These are phyloP conservation scores for Lentinula sp. DNA, from an alignment of 768 basidiomycete species.

Conservation along the genomic window DNA sequence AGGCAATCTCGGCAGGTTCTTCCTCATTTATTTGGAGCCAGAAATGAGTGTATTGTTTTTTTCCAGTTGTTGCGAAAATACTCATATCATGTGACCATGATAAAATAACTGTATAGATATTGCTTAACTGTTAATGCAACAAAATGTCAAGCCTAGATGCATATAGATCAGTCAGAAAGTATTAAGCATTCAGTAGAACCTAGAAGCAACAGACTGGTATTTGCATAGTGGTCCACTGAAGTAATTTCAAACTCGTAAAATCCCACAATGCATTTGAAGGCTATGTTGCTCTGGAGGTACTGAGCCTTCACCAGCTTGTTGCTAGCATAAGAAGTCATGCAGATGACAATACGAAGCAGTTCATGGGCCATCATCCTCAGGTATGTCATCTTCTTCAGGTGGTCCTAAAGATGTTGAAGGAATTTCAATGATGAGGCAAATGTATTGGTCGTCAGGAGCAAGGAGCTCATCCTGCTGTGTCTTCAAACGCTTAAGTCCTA, in stretches of 20 bases:
- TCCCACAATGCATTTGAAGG: slow-evolving; percentile 17
- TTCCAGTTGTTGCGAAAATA: too few relatives aligned
- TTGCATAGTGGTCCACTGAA: slow-evolving; percentile 9
- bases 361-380: neutral
- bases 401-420: neutral
- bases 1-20: too few relatives aligned
- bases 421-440: slow-evolving; percentile 4
- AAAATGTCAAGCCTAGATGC: too few relatives aligned
- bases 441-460: slow-evolving; percentile 6
- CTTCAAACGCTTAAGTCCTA: slow-evolving; percentile 13
- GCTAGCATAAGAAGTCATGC: slow-evolving; percentile 14
- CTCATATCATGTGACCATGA: too few relatives aligned
- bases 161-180: too few relatives aligned
- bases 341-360: slow-evolving; percentile 10
- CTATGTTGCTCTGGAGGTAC: slow-evolving; percentile 21
- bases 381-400: neutral
- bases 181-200: too few relatives aligned
- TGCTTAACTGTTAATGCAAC: too few relatives aligned
- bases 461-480: slow-evolving; percentile 5
- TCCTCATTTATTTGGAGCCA: too few relatives aligned
- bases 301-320: slow-evolving; percentile 10
- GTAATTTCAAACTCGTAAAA: slow-evolving; percentile 22
- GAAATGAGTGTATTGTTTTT: too few relatives aligned
- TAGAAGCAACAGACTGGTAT: slow-evolving; percentile 12
- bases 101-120: too few relatives aligned